These are phyloP conservation scores for Cotoneaster glaucophyllus DNA, from an alignment of 306 rosid genomes.

Conservation along the genomic window DNA sequence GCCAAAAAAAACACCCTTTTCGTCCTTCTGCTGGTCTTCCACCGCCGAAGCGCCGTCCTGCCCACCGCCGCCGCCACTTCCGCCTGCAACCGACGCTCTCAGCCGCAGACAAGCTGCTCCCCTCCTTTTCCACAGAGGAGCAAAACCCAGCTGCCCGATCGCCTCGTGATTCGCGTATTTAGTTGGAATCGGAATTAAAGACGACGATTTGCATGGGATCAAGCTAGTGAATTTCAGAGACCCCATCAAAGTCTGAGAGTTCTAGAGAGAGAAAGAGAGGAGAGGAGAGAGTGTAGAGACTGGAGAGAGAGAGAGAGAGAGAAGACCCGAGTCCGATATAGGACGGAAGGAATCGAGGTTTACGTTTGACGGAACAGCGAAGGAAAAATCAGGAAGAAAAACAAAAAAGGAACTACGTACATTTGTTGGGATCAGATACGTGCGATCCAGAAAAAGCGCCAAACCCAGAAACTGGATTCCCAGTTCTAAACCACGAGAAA, in stretches of 20 bases:
- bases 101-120: constrained; percentile 16
- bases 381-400: neutral
- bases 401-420: constrained; percentile 6
- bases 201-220: constrained; percentile 19
- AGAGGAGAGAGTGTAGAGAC: neutral
- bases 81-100: constrained; percentile 23
- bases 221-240: constrained; percentile 30
- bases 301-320: neutral
- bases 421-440: neutral
- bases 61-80: constrained; percentile 12
- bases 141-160: constrained; percentile 15
- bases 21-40: constrained; percentile 14
- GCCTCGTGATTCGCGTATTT: neutral
- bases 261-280: neutral
- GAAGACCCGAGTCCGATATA: neutral
- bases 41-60: constrained; percentile 23
- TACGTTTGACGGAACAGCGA: constrained; percentile 2
- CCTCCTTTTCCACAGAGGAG: constrained; percentile 14
- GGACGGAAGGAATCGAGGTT: constrained; percentile 36
- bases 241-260: constrained; percentile 30
- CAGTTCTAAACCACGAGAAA: neutral
- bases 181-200: constrained; percentile 7
- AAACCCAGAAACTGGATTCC: neutral
- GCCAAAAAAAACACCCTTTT: constrained; percentile 24
- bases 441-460: constrained; percentile 42